phyloP scores from a whole-genome alignment of 2,329 filamentous ascomycete species.

The Biscogniauxia sp. region DNA sequence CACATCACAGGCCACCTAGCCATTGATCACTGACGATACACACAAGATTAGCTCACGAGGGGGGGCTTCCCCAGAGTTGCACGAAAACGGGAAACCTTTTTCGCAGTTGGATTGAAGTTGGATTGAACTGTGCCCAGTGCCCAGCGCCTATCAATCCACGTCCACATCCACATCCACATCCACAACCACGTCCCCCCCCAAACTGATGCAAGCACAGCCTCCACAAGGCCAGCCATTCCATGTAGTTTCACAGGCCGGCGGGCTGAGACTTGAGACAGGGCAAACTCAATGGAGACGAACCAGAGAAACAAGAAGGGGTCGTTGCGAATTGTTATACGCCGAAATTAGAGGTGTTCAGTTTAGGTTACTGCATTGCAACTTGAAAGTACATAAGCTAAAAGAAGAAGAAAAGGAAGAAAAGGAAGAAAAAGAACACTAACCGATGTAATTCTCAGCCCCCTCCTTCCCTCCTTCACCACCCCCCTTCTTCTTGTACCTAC shows the following conservation, averaged over 20 bases:
- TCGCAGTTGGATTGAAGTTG: too few species aligned
- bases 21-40: not conserved
- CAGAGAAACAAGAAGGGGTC: not conserved
- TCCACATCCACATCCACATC: too few species aligned
- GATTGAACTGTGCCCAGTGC: too few species aligned
- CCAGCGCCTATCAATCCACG: too few species aligned
- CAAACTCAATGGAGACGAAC: not conserved
- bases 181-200: too few species aligned
- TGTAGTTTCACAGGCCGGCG: slow-evolving; percentile 1
- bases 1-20: not conserved
- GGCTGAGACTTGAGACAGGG: not conserved
- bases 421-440: not conserved
- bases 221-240: slow-evolving; percentile 7
- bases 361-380: too few species aligned
- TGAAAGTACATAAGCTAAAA: too few species aligned
- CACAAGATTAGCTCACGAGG: not conserved
- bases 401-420: too few species aligned
- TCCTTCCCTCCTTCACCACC: not conserved
- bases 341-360: not conserved
- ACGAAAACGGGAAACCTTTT: not conserved
- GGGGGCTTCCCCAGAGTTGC: not conserved
- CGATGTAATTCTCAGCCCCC: not conserved
- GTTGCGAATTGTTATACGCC: not conserved
- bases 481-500: too few species aligned
- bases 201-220: slow-evolving; percentile 6